These are phyloP conservation scores for Fusarium sp. DNA, from an alignment of 2,329 filamentous ascomycete genomes.

Conservation along the genomic window DNA sequence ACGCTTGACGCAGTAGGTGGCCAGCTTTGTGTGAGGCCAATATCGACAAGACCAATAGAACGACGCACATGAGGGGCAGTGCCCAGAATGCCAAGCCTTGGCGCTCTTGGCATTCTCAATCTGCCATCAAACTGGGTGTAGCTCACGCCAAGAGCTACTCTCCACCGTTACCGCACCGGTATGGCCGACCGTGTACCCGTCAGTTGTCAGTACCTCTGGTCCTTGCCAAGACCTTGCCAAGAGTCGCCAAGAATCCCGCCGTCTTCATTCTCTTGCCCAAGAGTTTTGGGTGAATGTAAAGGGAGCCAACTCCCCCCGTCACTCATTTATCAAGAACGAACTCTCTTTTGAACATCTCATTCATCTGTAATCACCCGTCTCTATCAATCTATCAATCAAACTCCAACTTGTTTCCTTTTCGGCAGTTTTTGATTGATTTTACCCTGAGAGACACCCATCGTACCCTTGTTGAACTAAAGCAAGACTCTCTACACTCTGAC, in stretches of 20 bases:
- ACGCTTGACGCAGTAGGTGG: constrained; percentile 46
- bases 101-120: constrained; percentile 50
- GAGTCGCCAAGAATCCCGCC: constrained; percentile 51
- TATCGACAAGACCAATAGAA: constrained; percentile 46
- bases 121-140: constrained; percentile 42
- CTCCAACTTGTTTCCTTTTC: constrained; percentile 4
- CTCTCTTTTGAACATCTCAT: constrained; percentile 42
- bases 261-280: constrained; percentile 50
- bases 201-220: constrained; percentile 30
- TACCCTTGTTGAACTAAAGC: constrained; percentile 14
- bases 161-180: rapidly evolving
- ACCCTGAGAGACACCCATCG: background rate
- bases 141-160: constrained; percentile 27
- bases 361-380: constrained; percentile 10
- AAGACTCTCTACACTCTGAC: constrained; percentile 8
- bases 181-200: background rate
- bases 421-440: background rate
- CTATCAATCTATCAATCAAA: constrained; percentile 9
- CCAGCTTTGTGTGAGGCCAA: constrained; percentile 44
- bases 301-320: constrained; percentile 48
- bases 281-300: constrained; percentile 51
- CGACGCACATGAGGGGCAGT: constrained; percentile 45
- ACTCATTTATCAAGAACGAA: constrained; percentile 32
- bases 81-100: constrained; percentile 55
- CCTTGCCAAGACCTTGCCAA: constrained; percentile 2